Base-by-base conservation (phyloP, 768 basidiomycete genomes). In the Royoungia palumana region DNA sequence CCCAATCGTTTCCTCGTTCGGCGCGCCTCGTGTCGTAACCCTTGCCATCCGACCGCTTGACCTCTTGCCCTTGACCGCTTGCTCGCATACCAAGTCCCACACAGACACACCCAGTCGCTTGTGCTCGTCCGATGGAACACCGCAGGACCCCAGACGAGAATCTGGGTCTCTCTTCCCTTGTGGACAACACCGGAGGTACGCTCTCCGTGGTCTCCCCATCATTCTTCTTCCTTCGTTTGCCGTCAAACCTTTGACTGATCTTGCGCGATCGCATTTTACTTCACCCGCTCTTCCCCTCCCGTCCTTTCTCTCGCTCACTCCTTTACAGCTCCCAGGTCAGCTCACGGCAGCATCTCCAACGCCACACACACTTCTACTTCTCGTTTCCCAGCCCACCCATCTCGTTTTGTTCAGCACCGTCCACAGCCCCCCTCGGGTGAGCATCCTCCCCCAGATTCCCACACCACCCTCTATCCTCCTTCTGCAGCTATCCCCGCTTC, bases 121-220 rank as follows among this genome's bases (percentile, higher is more conserved):
- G 39, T 28, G 40, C 13, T 16, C 32, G 1, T 27, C 35, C 47
- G 48, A 66, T 66, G 65, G 40, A 55, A 24, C 47, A 55, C 49
- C 47, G 43, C 57, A 66, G 61, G 55, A 49, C 46, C 0, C 41
- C 49, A 22, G 43, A 55, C 50, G 36, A 64, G 44, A 49, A 58
- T 51, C 32, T 50, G 2, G 6, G 39, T 1, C 27, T 50, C 19
- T 46, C 54, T 34, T 39, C 62, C 43, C 35, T 36, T 49, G n/a
- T 40, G 28, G 45, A 49, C 39, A 35, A 24, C 39, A 46, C 56
- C 61, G 64, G 64, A 59, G 64, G 64, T 68, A 61, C 45, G 66
- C 41, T 40, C 46, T 34, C 56, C 56, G 50, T 59, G 36, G 41
- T 21, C 22, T 22, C 47, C 39, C 34, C 30, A 59, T 54, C 51